Evolutionary conservation across 2,329 filamentous ascomycete genomes (phyloP).

Genomic region (Eurotiales sp.): DNA sequence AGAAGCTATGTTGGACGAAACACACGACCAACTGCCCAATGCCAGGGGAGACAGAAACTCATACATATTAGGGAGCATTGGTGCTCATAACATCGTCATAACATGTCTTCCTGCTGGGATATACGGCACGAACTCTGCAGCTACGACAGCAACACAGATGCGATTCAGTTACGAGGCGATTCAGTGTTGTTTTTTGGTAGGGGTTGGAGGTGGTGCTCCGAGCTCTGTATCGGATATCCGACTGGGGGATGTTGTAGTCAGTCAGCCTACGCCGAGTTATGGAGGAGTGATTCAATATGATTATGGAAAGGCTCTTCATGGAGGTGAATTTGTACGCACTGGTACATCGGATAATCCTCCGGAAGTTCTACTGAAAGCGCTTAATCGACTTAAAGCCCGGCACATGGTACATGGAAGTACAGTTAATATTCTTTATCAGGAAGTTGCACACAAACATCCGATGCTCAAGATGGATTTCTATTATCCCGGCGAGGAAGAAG

Average conservation of each 20-base stretch:
- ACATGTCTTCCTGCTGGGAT: slow-evolving; percentile 11
- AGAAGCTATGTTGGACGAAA: not conserved
- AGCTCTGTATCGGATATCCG: slow-evolving; percentile 4
- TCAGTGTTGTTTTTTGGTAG: slow-evolving; percentile 20
- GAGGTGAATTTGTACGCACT: slow-evolving; percentile 13
- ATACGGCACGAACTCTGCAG: slow-evolving; percentile 12
- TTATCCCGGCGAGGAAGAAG: not conserved
- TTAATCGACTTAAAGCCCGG: not conserved
- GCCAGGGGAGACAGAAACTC: slow-evolving; percentile 12
- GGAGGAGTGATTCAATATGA: slow-evolving; percentile 17
- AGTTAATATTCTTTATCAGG: not conserved
- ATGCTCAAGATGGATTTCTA: too few relatives aligned
- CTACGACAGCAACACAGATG: slow-evolving; percentile 16
- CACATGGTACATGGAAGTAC: not conserved
- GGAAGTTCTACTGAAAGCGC: slow-evolving; percentile 12
- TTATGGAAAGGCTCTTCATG: not conserved
- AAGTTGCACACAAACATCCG: not conserved
- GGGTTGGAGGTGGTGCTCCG: slow-evolving; percentile 23
- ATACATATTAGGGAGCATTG: slow-evolving; percentile 20
- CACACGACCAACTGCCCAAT: not conserved
- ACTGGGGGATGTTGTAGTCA: slow-evolving; percentile 15
- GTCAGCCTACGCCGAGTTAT: slow-evolving; percentile 12
- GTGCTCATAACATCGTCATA: slow-evolving; percentile 20
- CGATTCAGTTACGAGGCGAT: slow-evolving; percentile 19
- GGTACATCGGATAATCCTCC: slow-evolving; percentile 15